Evolutionary conservation across 768 basidiomycete genomes (phyloP).

Genomic region (Xerocomus spinulosus): DNA sequence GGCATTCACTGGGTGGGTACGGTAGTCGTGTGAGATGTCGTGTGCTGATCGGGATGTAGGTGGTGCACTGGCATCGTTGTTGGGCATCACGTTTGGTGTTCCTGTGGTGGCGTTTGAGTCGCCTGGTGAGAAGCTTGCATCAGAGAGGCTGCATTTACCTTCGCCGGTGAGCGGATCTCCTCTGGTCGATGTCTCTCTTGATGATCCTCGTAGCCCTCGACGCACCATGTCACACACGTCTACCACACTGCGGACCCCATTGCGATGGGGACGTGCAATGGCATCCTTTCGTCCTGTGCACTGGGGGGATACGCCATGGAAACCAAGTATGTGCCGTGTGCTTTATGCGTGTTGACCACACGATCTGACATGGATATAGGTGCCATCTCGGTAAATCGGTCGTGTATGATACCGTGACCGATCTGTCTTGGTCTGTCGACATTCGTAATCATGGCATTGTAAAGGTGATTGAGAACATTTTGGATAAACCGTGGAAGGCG

Average conservation of each 20-base stretch:
- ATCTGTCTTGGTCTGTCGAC: constrained; percentile 81
- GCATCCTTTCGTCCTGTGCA: constrained; percentile 74
- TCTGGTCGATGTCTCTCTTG: too few relatives aligned
- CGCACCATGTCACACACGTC: constrained; percentile 81
- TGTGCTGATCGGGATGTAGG: constrained; percentile 31
- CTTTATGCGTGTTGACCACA: not conserved
- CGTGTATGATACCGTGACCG: constrained; percentile 87
- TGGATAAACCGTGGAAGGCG: constrained; percentile 67
- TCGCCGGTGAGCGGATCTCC: constrained; percentile 53
- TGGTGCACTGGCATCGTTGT: constrained; percentile 71
- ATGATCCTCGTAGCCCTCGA: constrained; percentile 54
- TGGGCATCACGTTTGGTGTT: constrained; percentile 84
- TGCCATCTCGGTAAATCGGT: constrained; percentile 87
- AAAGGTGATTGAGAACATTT: constrained; percentile 68
- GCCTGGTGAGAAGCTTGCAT: constrained; percentile 81
- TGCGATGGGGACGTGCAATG: constrained; percentile 84
- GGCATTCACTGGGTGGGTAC: constrained; percentile 59
- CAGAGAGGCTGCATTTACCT: constrained; percentile 78
- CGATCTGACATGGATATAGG: constrained; percentile 28
- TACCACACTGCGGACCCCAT: constrained; percentile 96
- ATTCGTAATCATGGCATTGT: constrained; percentile 78
- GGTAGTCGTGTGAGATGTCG: constrained; percentile 23
- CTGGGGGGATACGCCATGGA: constrained; percentile 90
- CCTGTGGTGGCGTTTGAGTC: constrained; percentile 88
- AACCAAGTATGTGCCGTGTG: constrained; percentile 43